Evolutionary conservation across 306 rosid genomes (phyloP).

Genomic region (Acacia confusa): DNA sequence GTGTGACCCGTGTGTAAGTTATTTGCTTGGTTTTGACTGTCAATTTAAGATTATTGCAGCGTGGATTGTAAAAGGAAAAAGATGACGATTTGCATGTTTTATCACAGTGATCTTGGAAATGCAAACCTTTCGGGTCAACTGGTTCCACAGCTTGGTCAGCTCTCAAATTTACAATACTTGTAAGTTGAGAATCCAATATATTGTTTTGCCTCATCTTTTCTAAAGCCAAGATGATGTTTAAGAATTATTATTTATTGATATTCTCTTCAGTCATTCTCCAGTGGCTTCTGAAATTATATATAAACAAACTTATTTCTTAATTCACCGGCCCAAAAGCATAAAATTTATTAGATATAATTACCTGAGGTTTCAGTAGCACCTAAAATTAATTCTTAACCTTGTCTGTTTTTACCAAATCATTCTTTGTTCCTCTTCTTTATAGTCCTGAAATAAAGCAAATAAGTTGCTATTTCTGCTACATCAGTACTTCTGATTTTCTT

Average conservation of each 20-base stretch:
- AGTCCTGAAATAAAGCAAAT: neutral
- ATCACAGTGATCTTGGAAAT: constrained; percentile 94
- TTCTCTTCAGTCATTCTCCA: neutral
- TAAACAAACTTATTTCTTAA: neutral
- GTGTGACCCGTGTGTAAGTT: constrained; percentile 98
- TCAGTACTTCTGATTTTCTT: neutral
- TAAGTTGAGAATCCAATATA: constrained; percentile 44
- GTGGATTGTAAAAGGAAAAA: neutral
- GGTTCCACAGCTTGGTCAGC: constrained; percentile 78
- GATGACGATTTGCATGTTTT: neutral
- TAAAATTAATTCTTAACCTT: neutral
- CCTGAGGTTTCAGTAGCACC: neutral
- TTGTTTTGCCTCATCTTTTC: constrained; percentile 13
- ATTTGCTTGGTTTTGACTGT: constrained; percentile 7
- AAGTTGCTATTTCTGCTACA: constrained; percentile 7
- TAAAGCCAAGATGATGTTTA: neutral
- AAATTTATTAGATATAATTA: neutral
- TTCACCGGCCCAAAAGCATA: neutral
- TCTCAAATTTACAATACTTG: constrained; percentile 82
- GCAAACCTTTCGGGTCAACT: constrained; percentile 82
- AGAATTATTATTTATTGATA: neutral
- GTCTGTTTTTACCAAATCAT: neutral
- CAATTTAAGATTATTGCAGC: constrained; percentile 3
- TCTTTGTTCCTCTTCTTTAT: neutral
- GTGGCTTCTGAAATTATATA: constrained; percentile 5